phyloP scores from a whole-genome alignment of 163 green algal species.

The Chloroidium sp. region DNA sequence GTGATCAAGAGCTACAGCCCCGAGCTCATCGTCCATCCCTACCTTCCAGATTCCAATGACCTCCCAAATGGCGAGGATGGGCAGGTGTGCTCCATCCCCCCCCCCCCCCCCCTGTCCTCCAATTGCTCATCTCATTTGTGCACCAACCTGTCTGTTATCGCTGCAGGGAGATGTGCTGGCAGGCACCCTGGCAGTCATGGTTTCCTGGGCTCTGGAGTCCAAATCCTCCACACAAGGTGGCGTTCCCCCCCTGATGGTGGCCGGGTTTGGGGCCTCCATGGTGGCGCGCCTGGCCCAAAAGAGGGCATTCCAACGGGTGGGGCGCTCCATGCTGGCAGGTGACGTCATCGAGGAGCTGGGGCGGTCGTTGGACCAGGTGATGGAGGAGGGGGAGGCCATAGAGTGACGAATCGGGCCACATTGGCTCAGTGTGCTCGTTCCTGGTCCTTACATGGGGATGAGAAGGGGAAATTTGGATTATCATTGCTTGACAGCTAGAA shows the following conservation, averaged over 20 bases:
- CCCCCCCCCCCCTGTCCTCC: not conserved
- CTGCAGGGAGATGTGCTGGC: conserved; percentile 68
- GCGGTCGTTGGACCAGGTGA: conserved; percentile 10
- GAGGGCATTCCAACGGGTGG: conserved; percentile 38
- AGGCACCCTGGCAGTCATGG: conserved; percentile 56
- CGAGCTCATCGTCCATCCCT: conserved; percentile 91
- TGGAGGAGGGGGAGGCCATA: conserved; percentile 1
- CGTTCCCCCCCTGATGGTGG: conserved; percentile 27
- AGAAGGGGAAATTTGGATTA: no score
- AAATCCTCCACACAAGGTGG: not conserved
- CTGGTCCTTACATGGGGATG: no score
- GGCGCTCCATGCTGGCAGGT: conserved; percentile 57
- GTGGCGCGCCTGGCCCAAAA: conserved; percentile 11
- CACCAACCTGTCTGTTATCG: no score
- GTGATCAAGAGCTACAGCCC: conserved; percentile 92
- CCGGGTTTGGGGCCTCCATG: conserved; percentile 52
- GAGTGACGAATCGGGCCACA: no score
- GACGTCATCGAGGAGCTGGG: conserved; percentile 64
- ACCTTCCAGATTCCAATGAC: conserved; percentile 47
- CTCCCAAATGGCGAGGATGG: not conserved
- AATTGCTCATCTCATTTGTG: no score
- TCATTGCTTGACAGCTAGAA: no score
- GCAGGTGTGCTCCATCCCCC: not conserved
- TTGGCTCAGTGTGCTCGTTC: no score
- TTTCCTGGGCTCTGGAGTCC: conserved; percentile 38